Evolutionary conservation across 306 rosid species (phyloP).

Genomic region (Fragaria iinumae): DNA sequence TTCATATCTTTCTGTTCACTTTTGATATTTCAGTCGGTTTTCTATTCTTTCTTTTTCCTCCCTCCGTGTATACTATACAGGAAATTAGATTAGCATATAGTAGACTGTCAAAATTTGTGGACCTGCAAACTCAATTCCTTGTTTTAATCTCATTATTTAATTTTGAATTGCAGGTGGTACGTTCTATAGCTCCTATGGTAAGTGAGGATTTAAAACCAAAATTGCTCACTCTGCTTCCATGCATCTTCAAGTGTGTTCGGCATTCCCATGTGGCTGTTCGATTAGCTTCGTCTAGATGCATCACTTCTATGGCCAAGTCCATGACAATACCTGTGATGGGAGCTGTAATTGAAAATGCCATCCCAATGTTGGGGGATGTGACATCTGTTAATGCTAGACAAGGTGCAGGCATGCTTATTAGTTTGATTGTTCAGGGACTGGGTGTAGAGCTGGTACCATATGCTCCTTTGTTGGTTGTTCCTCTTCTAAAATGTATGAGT

Average conservation of each 20-base stretch:
- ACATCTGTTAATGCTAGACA: constrained; percentile 85
- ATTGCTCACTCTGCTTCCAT: constrained; percentile 80
- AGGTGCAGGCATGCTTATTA: constrained; percentile 95
- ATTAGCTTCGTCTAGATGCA: constrained; percentile 92
- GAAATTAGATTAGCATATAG: constrained; percentile 4
- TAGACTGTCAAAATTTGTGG: neutral
- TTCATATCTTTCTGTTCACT: neutral
- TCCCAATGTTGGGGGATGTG: constrained; percentile 85
- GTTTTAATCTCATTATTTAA: neutral
- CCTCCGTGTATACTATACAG: neutral
- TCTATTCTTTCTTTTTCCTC: neutral
- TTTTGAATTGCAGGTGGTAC: constrained; percentile 64
- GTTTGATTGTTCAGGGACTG: constrained; percentile 92
- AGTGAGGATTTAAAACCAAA: constrained; percentile 74
- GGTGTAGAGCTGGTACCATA: constrained; percentile 84
- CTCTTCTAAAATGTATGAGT: constrained; percentile 94
- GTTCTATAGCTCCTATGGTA: constrained; percentile 76
- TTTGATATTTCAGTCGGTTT: neutral
- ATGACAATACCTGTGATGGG: constrained; percentile 81
- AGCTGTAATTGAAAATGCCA: constrained; percentile 74
- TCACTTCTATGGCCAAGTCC: constrained; percentile 93
- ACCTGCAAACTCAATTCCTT: neutral
- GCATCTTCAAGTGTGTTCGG: constrained; percentile 71
- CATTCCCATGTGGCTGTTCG: constrained; percentile 94
- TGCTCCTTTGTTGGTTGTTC: constrained; percentile 93